Base-by-base conservation (phyloP, 192 early-diverging fungal species). In the Coemansia sp. region DNA sequence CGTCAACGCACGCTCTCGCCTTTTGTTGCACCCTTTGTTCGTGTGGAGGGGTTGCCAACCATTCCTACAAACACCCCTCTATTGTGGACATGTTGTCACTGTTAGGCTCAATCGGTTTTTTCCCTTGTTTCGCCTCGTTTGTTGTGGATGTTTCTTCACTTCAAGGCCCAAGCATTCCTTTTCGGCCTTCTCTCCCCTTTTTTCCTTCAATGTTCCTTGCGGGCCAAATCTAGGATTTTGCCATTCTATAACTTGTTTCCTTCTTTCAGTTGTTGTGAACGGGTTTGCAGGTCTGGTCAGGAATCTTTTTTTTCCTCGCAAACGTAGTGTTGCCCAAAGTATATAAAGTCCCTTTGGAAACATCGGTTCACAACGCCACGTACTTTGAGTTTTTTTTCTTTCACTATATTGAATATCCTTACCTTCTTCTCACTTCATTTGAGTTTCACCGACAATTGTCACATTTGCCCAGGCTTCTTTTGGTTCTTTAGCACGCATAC, bases 31-130 rank as follows among this genome's bases (percentile, higher is more conserved):
- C 49, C 49, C 49, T 52, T 52, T 52, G 49, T 52, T 52, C 49
- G 23, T 25, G 14, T 11, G 23, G 22, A 13, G 49, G 46, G 49
- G 49, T 22, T 52, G 20, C 23, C 49, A 25, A 52, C 49, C 49
- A 23, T 25, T 52, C 22, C 49, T 25, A 22, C 49, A 52, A 52
- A 23, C 49, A 52, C 49, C 49, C 49, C 23, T 52, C 6, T 11
- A 9, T 45, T 52, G 49, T 20, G 20, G 11, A 20, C 49, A 9
- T 52, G 22, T 52, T 52, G 23, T 52, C 22, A 52, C 49, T 13
- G 22, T 52, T 52, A 52, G 49, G 23, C 49, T 52, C 49, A 52
- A 52, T 52, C 49, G 49, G 22, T 52, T 52, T 52, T 50, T 52
- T 52, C 14, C 22, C 19, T 52, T 52, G n/a, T 48, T 13, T 40